Evolutionary conservation across 1,284 basidiomycete genomes (phyloP).

Genomic region (Ceratorhiza oryzae-sativae): DNA sequence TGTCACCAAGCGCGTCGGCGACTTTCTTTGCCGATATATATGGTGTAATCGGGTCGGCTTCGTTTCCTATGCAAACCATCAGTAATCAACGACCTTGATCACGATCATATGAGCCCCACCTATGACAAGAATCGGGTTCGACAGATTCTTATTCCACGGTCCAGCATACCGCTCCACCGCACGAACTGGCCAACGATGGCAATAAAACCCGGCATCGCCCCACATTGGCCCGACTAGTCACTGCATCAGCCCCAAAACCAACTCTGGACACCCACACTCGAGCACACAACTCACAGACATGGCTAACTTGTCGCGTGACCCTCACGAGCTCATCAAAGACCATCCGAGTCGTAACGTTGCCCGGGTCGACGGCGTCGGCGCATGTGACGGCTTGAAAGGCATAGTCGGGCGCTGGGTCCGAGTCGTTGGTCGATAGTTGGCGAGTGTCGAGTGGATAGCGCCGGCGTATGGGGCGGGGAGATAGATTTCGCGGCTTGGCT

Average conservation of each 20-base stretch:
- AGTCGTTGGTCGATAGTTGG: not conserved
- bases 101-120: not conserved
- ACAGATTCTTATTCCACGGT: slow-evolving; percentile 33
- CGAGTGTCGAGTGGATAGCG: not conserved
- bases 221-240: slow-evolving; percentile 6
- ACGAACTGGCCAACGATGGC: slow-evolving; percentile 37
- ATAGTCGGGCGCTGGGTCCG: not conserved
- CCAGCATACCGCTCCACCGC: slow-evolving; percentile 38
- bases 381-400: slow-evolving; percentile 28
- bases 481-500: no score
- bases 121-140: slow-evolving; percentile 41
- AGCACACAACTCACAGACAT: slow-evolving; percentile 27
- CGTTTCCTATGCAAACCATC: slow-evolving; percentile 24
- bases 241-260: no score
- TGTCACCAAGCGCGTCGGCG: slow-evolving; percentile 10
- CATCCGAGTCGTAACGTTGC: slow-evolving; percentile 33
- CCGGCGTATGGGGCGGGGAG: no score
- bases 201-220: slow-evolving; percentile 13
- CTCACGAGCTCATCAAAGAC: slow-evolving; percentile 30
- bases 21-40: slow-evolving; percentile 23
- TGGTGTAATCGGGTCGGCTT: slow-evolving; percentile 37
- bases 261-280: no score
- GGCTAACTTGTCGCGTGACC: slow-evolving; percentile 13
- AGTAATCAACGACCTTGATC: not conserved
- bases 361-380: slow-evolving; percentile 35